Evolutionary conservation across 345 rosid species (phyloP).

Genomic region (Salix brachista): DNA sequence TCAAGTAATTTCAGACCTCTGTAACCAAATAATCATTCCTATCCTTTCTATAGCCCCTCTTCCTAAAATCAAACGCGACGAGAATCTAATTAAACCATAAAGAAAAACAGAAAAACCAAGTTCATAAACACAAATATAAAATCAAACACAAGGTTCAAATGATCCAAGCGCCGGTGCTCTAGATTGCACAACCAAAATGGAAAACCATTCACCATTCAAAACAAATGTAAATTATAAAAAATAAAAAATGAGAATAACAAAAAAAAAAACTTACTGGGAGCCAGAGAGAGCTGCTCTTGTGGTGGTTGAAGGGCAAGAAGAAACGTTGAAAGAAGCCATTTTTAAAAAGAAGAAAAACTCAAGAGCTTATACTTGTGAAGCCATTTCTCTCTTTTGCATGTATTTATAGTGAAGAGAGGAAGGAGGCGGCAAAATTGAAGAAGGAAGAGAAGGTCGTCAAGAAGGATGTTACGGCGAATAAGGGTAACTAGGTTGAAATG

Average conservation of each 20-base stretch:
- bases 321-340: slow-evolving; percentile 15
- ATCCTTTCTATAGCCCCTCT: no score
- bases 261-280: slow-evolving; percentile 6
- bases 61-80: no score
- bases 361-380: neutral
- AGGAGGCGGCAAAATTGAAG: neutral
- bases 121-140: neutral
- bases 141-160: neutral
- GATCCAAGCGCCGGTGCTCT: neutral
- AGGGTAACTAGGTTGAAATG: neutral
- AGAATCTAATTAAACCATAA: neutral
- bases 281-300: slow-evolving; percentile 9
- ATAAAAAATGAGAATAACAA: neutral
- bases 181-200: neutral
- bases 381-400: neutral
- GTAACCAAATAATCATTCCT: no score
- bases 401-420: neutral
- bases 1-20: no score
- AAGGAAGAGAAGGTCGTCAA: neutral
- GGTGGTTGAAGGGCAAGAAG: slow-evolving; percentile 16
- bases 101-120: neutral
- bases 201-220: neutral
- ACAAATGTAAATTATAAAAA: neutral
- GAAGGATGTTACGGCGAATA: no score
- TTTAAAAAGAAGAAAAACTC: neutral